A percentile compares a stretch with the other conserved stretches of the same genome.
phyloP scores from a whole-genome alignment of 768 basidiomycete genomes.

The Pleurotus ostreatus region DNA sequence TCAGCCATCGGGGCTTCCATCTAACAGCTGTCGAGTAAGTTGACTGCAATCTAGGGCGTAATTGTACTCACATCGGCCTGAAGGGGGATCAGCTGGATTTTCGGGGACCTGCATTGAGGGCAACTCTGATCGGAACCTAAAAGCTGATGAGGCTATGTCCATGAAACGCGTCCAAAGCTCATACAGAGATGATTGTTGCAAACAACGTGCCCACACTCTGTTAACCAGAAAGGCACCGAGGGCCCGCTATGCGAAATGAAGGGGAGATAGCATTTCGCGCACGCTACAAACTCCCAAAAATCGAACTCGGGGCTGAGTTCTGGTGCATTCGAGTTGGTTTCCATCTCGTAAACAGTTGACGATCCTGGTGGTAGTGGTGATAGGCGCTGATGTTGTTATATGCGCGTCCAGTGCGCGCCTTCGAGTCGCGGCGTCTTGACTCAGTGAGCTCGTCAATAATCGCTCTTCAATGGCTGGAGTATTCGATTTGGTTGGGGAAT shows the following conservation, averaged over 20 bases:
- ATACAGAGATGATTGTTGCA: conserved; percentile 85
- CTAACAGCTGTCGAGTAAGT: conserved; percentile 28
- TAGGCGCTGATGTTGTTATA: no score
- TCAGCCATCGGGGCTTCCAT: conserved; percentile 79
- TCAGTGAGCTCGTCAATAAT: background rate
- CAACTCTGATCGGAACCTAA: conserved; percentile 74
- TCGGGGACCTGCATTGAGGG: conserved; percentile 57
- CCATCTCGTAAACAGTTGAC: no score
- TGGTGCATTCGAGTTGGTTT: background rate
- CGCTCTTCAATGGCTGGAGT: no score
- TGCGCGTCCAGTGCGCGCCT: no score
- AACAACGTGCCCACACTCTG: conserved; percentile 82
- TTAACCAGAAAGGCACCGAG: conserved; percentile 80
- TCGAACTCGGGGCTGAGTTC: conserved; percentile 37
- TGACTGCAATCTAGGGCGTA: no score
- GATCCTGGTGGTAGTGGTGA: no score
- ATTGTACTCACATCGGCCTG: conserved; percentile 59
- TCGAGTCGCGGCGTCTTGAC: no score
- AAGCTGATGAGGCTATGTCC: background rate
- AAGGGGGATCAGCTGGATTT: conserved; percentile 67
- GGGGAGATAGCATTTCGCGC: conserved; percentile 65
- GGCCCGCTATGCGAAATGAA: conserved; percentile 53
- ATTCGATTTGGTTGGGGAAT: no score
- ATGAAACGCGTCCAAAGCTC: conserved; percentile 12
- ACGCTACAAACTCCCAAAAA: conserved; percentile 81